phyloP scores from a whole-genome alignment of 495 filamentous ascomycete species.

The Hypomontagnella monticulosa region DNA sequence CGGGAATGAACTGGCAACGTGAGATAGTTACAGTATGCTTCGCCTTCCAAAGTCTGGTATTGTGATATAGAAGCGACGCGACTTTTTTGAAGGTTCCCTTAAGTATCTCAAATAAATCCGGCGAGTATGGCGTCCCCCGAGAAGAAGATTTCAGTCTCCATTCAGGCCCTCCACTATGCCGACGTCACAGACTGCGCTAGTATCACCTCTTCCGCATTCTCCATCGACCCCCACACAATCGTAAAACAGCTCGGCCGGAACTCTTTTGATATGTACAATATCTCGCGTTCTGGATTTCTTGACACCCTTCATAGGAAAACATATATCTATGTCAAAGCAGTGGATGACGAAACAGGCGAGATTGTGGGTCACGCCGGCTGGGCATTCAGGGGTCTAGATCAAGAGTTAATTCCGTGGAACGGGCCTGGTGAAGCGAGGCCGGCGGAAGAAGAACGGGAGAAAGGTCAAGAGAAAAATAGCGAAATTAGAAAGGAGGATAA shows the following conservation, averaged over 20 bases:
- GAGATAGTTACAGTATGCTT: too few relatives aligned
- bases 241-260: conserved; percentile 29
- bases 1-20: too few relatives aligned
- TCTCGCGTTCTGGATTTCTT: conserved; percentile 10
- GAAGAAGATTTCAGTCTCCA: conserved; percentile 15
- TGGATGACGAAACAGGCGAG: conserved; percentile 26
- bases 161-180: conserved; percentile 24
- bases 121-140: conserved; percentile 2
- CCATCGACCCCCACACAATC: conserved; percentile 30
- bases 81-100: too few relatives aligned
- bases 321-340: conserved; percentile 37
- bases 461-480: neutral
- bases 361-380: conserved; percentile 36
- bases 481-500: conserved; percentile 1
- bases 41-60: too few relatives aligned
- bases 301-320: conserved; percentile 27
- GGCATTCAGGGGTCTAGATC: conserved; percentile 30
- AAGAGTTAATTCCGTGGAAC: conserved; percentile 15
- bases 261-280: conserved; percentile 28
- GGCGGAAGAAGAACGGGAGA: neutral
- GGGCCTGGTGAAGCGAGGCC: conserved; percentile 13
- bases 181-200: conserved; percentile 22
- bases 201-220: conserved; percentile 24
- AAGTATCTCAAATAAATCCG: too few relatives aligned
- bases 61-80: too few relatives aligned